Evolutionary conservation across 2,329 filamentous ascomycete genomes (phyloP).

Genomic region (Calonectria pseudoreteaudii): DNA sequence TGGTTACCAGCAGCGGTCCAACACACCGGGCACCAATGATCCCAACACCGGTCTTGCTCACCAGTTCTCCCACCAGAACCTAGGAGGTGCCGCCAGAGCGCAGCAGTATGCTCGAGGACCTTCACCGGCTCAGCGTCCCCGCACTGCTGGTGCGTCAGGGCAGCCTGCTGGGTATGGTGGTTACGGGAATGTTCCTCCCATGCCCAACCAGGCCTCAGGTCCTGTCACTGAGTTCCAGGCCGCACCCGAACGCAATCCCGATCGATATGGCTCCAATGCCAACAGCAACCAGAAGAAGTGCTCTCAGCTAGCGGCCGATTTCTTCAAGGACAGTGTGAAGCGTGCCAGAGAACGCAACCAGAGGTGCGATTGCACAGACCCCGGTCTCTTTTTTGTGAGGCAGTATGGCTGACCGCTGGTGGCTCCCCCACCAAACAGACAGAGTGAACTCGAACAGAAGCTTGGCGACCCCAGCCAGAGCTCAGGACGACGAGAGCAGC

Average conservation of each 20-base stretch:
- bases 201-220: conserved; percentile 69
- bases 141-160: conserved; percentile 80
- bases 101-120: conserved; percentile 77
- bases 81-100: conserved; percentile 78
- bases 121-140: conserved; percentile 80
- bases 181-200: conserved; percentile 74
- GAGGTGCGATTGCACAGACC: conserved; percentile 67
- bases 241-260: conserved; percentile 87
- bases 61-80: conserved; percentile 96
- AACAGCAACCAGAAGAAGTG: conserved; percentile 80
- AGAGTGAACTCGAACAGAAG: conserved; percentile 90
- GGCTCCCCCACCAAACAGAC: conserved; percentile 63
- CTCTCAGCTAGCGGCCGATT: conserved; percentile 81
- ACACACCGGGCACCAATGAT: conserved; percentile 76
- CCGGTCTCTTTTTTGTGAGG: background rate
- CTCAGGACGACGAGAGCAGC: conserved; percentile 82
- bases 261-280: conserved; percentile 75
- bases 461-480: conserved; percentile 82
- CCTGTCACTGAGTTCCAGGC: conserved; percentile 80
- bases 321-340: conserved; percentile 99
- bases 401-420: conserved; percentile 24
- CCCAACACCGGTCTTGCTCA: conserved; percentile 92
- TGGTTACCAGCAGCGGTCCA: conserved; percentile 64
- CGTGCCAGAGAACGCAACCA: conserved; percentile 94
- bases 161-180: conserved; percentile 72